Base-by-base conservation (phyloP, 2,329 filamentous ascomycete genomes). In the Peltaster fructicola region DNA sequence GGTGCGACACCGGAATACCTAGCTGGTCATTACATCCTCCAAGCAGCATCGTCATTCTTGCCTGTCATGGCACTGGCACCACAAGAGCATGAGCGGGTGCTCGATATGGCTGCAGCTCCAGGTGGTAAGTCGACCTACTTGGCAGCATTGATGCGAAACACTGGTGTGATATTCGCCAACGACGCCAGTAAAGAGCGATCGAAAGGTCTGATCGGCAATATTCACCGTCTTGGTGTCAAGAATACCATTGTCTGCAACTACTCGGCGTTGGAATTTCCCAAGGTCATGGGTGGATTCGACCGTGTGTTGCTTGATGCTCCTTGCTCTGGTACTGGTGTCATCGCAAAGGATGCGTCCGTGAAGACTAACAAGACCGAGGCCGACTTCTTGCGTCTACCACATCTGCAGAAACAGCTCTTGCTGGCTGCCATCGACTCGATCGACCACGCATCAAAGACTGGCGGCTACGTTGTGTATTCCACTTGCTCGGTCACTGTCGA, bases 291-390 rank as follows among this genome's bases (percentile, higher is more conserved):
- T 30, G 88, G 88, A 8, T 98, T 98, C 34, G 88, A 98, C 52
- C 70, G 88, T 34, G 81, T 98, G 5, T 59, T 95, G 22, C 76
- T 95, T 30, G 84, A 98, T 56, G 84, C 82, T 1, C 88, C 88
- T 4, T 95, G 88, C 58, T 91, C 84, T 3, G 85, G 88, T 39
- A 98, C 88, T 1, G 88, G 88, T 43, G 88, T 98, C 45, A 98
- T 98, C 38, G 77, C 82, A 35, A 98, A 98, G 59, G 88, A 98
- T 53, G 70, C 85, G 15, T 81, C 76, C 36, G 82, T 98, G 40
- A 98, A 98, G 65, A 95, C 85, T 13, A 95, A 93, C 62, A 95
- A 95, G 63, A 90, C 79, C 7, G 81, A 91, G 48, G 75, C 74
- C 37, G 88, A 98, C 52, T 98, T 98, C 59, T 68, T 93, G 52